Percentiles rank a stretch among this genome's conserved stretches.
phyloP scores from a whole-genome alignment of 306 rosid species.

The Hippophae gyantsensis region DNA sequence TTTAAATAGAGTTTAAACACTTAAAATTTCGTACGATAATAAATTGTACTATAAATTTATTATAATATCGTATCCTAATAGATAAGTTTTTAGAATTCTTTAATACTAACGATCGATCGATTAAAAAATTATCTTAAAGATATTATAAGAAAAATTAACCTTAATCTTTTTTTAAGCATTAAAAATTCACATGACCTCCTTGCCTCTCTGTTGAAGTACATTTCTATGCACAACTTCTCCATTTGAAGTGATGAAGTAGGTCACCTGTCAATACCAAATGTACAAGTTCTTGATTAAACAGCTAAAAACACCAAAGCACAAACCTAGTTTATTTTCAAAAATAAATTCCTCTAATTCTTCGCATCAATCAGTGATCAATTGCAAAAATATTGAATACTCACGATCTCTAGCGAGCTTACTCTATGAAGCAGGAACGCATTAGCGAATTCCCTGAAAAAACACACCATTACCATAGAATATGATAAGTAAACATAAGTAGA shows the following conservation, averaged over 20 bases:
- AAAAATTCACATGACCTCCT: slow-evolving; percentile 28
- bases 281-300: not conserved
- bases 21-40: too few species aligned
- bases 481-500: slow-evolving; percentile 2
- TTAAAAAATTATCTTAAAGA: too few species aligned
- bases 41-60: too few species aligned
- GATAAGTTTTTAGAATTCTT: too few species aligned
- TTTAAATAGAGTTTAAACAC: too few species aligned
- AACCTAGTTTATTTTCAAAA: not conserved
- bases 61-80: too few species aligned
- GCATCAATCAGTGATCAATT: not conserved
- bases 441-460: slow-evolving; percentile 23
- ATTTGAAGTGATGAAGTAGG: slow-evolving; percentile 26
- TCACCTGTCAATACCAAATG: slow-evolving; percentile 25
- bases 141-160: not conserved
- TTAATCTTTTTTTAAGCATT: slow-evolving; percentile 1
- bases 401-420: slow-evolving; percentile 41
- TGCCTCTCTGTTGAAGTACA: slow-evolving; percentile 40
- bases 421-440: slow-evolving; percentile 51
- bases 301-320: not conserved
- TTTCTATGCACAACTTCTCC: slow-evolving; percentile 31
- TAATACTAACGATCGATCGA: too few species aligned
- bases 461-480: not conserved
- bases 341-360: not conserved
- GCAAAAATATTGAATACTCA: slow-evolving; percentile 20